Evolutionary conservation across 495 filamentous ascomycete species (phyloP).

Genomic region (Tuber microsphaerosporum): DNA sequence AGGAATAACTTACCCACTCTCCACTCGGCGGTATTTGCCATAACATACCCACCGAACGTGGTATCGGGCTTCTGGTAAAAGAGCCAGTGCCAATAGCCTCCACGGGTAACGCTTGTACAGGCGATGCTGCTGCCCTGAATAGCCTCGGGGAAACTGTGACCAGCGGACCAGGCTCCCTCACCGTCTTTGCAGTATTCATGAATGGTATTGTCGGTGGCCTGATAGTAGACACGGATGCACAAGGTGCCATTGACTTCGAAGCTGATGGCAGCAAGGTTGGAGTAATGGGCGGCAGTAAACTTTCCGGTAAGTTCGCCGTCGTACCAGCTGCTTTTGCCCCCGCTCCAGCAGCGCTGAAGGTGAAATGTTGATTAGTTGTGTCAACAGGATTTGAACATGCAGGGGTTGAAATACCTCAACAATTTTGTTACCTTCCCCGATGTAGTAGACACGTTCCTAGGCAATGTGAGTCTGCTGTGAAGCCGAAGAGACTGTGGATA

Average conservation of each 20-base stretch:
- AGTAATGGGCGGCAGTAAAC: conserved; percentile 18
- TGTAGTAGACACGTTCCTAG: conserved; percentile 24
- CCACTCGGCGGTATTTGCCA: conserved; percentile 1
- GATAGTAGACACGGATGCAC: conserved; percentile 26
- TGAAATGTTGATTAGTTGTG: not conserved
- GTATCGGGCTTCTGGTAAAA: conserved; percentile 15
- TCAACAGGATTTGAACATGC: not conserved
- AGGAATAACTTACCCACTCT: conserved; percentile 6
- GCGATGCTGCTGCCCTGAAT: conserved; percentile 13
- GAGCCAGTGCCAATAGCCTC: conserved; percentile 10
- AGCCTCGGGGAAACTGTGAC: conserved; percentile 10
- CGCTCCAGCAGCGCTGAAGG: conserved; percentile 11
- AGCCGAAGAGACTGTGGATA: too few species aligned
- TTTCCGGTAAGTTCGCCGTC: conserved; percentile 15
- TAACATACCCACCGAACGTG: not conserved
- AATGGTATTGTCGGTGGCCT: conserved; percentile 13
- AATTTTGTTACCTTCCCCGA: conserved; percentile 4
- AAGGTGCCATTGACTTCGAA: not conserved
- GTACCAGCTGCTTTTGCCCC: conserved; percentile 9
- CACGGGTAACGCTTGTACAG: not conserved
- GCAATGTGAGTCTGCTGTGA: not conserved
- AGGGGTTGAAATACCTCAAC: conserved; percentile 17
- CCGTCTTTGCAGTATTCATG: conserved; percentile 10
- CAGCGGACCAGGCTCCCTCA: conserved; percentile 8
- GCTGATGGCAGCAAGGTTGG: conserved; percentile 12